phyloP scores from a whole-genome alignment of 495 filamentous ascomycete genomes.

The Umbilicaria muhlenbergii region DNA sequence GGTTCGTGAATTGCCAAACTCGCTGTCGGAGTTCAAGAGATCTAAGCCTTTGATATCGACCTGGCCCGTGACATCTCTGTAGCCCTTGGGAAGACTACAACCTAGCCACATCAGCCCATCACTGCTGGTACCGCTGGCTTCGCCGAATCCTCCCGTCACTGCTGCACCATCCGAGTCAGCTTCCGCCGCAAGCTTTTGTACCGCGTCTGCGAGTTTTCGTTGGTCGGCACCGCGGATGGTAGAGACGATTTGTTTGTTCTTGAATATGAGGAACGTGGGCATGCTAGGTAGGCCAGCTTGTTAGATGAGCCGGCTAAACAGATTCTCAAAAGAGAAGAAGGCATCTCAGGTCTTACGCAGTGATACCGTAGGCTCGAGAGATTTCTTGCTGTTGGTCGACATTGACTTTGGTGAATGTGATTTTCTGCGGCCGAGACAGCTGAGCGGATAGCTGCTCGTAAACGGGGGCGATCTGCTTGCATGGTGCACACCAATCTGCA shows the following conservation, averaged over 20 bases:
- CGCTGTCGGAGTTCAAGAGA: constrained; percentile 67
- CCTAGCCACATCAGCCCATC: constrained; percentile 50
- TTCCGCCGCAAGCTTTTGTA: constrained; percentile 59
- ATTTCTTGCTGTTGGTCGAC: constrained; percentile 62
- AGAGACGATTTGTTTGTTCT: constrained; percentile 46
- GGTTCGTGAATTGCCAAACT: constrained; percentile 48
- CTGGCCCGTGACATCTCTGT: constrained; percentile 67
- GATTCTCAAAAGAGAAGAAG: neutral
- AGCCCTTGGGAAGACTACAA: constrained; percentile 59
- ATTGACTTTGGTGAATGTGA: constrained; percentile 81
- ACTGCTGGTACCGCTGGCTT: constrained; percentile 18
- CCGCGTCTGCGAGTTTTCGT: constrained; percentile 45
- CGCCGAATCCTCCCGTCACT: constrained; percentile 22
- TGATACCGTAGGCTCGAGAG: constrained; percentile 52
- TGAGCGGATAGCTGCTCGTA: constrained; percentile 63
- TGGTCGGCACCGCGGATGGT: constrained; percentile 63
- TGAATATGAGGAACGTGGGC: constrained; percentile 88
- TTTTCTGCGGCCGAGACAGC: constrained; percentile 53
- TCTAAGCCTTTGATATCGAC: constrained; percentile 69
- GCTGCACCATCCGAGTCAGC: constrained; percentile 38
- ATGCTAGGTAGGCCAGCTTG: constrained; percentile 21
- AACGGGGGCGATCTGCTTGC: constrained; percentile 67
- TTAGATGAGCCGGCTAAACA: neutral
- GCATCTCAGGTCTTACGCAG: constrained; percentile 37
- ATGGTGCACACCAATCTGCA: constrained; percentile 75